Percentiles rank a stretch among this genome's conserved stretches.
These are phyloP conservation scores for Pyronema omphalodes DNA, from an alignment of 495 filamentous ascomycete species.

Conservation along the genomic window DNA sequence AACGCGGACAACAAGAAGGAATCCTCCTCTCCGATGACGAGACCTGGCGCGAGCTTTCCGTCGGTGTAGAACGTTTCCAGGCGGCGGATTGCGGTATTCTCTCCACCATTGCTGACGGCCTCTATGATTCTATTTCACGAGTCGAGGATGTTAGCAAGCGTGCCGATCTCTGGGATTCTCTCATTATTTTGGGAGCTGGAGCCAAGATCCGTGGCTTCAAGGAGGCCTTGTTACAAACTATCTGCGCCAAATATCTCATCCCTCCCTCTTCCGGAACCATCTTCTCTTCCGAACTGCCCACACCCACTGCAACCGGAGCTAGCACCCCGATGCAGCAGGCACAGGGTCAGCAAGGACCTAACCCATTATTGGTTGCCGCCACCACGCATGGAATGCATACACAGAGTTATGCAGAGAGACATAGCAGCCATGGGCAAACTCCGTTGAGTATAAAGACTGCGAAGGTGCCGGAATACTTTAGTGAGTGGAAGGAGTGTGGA, in stretches of 20 bases:
- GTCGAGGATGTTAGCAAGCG: slow-evolving; percentile 65
- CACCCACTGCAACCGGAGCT: slow-evolving; percentile 73
- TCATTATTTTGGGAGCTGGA: slow-evolving; percentile 80
- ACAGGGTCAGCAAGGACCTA: slow-evolving; percentile 38
- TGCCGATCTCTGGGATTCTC: slow-evolving; percentile 69
- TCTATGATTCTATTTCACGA: slow-evolving; percentile 61
- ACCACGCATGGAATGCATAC: slow-evolving; percentile 40
- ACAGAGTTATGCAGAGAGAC: slow-evolving; percentile 13
- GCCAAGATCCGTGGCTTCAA: slow-evolving; percentile 59
- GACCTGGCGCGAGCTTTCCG: slow-evolving; percentile 56
- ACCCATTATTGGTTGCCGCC: slow-evolving; percentile 81
- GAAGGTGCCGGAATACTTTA: slow-evolving; percentile 68
- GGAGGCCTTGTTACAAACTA: slow-evolving; percentile 61
- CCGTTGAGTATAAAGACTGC: slow-evolving; percentile 68
- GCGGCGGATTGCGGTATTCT: slow-evolving; percentile 56
- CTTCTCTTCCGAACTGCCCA: slow-evolving; percentile 88
- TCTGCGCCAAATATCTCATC: slow-evolving; percentile 68
- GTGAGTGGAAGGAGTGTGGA: slow-evolving; percentile 79
- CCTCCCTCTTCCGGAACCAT: slow-evolving; percentile 82
- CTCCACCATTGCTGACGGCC: slow-evolving; percentile 57
- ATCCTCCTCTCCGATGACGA: slow-evolving; percentile 26
- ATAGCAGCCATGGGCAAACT: slow-evolving; percentile 39
- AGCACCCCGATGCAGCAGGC: slow-evolving; percentile 46
- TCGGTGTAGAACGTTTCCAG: slow-evolving; percentile 75
- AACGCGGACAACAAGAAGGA: slow-evolving; percentile 27